A percentile compares a stretch with the other conserved stretches of the same genome.
Conservation (phyloP, 2,329 filamentous ascomycete species). For the Xylogone sp. region DNA sequence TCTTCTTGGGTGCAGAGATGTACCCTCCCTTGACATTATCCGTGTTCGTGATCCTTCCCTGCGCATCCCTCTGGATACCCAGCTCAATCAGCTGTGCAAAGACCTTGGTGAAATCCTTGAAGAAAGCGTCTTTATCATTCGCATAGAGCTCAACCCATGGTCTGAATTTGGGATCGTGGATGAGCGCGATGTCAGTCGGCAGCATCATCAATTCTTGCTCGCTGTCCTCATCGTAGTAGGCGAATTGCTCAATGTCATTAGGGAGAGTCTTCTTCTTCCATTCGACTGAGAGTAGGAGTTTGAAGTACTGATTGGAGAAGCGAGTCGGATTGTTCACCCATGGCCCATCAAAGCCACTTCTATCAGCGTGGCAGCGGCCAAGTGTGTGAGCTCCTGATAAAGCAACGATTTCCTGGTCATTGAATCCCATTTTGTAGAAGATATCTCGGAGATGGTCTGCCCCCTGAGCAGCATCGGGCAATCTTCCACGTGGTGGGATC, state of each 20-base stretch:
- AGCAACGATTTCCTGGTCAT: constrained; percentile 57
- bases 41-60: constrained; percentile 49
- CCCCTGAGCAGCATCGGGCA: constrained; percentile 51
- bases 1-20: constrained; percentile 54
- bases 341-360: constrained; percentile 53
- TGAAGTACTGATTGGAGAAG: constrained; percentile 56
- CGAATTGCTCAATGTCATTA: constrained; percentile 54
- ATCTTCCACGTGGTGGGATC: constrained; percentile 52
- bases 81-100: constrained; percentile 60
- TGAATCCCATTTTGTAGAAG: constrained; percentile 58
- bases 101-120: constrained; percentile 53
- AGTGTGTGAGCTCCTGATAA: constrained; percentile 53
- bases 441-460: constrained; percentile 51
- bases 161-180: constrained; percentile 48
- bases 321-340: constrained; percentile 58
- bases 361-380: constrained; percentile 50
- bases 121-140: constrained; percentile 58
- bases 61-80: constrained; percentile 51
- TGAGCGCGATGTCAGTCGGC: constrained; percentile 58
- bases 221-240: constrained; percentile 53
- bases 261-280: constrained; percentile 51
- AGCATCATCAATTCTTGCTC: constrained; percentile 61
- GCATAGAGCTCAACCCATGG: constrained; percentile 57
- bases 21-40: constrained; percentile 57
- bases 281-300: constrained; percentile 44